A percentile compares a stretch with the other conserved stretches of the same genome.
Evolutionary conservation across 306 rosid species (phyloP).

Genomic region (Erythrophleum fordii): DNA sequence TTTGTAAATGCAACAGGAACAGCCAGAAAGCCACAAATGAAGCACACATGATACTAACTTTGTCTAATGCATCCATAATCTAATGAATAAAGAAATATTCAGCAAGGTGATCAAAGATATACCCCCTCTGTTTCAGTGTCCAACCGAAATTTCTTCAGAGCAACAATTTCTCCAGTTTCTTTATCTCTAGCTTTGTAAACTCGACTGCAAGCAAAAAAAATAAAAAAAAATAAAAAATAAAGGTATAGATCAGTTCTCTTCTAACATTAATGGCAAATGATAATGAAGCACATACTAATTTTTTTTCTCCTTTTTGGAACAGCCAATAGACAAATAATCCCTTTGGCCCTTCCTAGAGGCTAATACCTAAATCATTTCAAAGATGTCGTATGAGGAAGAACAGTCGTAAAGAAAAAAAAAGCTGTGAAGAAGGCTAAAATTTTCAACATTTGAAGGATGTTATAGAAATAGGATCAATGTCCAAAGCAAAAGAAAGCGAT

Average conservation of each 20-base stretch:
- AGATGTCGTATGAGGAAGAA: background rate
- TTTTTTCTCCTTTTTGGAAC: background rate
- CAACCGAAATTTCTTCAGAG: constrained; percentile 67
- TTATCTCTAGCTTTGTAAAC: constrained; percentile 69
- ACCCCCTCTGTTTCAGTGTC: constrained; percentile 70
- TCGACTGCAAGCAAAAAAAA: constrained; percentile 47
- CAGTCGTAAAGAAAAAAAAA: background rate
- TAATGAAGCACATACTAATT: background rate
- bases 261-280: background rate
- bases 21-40: background rate
- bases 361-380: background rate
- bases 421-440: background rate
- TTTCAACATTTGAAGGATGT: background rate
- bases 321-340: background rate
- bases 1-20: constrained; percentile 1
- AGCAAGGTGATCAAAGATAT: constrained; percentile 18
- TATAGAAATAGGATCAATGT: background rate
- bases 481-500: background rate
- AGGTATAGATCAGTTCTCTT: constrained; percentile 4
- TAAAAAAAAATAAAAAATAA: background rate
- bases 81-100: background rate
- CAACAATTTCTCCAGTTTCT: constrained; percentile 70
- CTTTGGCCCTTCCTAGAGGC: background rate
- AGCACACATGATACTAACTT: background rate
- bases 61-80: background rate